Evolutionary conservation across 2,329 filamentous ascomycete genomes (phyloP), one percentile per base, ranked within the genome.

Genomic region (Decorospora gaudefroyi): DNA sequence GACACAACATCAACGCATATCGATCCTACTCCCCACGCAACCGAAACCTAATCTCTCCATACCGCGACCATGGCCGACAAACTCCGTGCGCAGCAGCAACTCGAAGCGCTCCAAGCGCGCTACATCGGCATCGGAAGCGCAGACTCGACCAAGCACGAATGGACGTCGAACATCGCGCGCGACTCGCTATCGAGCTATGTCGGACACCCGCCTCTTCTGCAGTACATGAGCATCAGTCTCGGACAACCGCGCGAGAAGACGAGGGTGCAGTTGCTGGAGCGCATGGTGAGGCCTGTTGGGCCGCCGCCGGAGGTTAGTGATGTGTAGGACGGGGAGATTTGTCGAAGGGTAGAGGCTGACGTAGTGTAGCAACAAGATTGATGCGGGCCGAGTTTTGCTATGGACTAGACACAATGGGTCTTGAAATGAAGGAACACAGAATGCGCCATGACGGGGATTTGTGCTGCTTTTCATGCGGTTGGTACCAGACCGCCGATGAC

Each of bases 101-200:
- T 99, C 68, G 93, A 99, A 74, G 86, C 90, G 55, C 87, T 97
- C 12, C 93, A 99, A 74, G 86, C 91, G 65, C 95, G 95, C 65
- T 96, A 93, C 77, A 81, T 99, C 64, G 93, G 93, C 59, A 97
- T 93, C 3, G 93, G 93, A 16, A 91, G 96, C 72, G 89, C 92
- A 29, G 93, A 99, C 75, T 97, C 92, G 10, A 95, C 90, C 17
- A 95, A 90, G 72, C 93, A 93, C 84, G 93, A 99, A 75, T 99
- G 91, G 90, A 87, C 87, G 36, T 91, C 88, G 48, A 99, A 97
- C 76, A 92, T 97, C 67, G 83, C 90, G 68, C 90, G 93, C 69
- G 93, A 99, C 76, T 95, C 87, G 15, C 91, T 92, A 68, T 83
- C 90, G 13, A 90, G 85, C 52, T 91, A 95, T 62, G 81, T 93